These are phyloP conservation scores for Apiospora aurea DNA, from an alignment of 2,329 filamentous ascomycete genomes.

Conservation along the genomic window DNA sequence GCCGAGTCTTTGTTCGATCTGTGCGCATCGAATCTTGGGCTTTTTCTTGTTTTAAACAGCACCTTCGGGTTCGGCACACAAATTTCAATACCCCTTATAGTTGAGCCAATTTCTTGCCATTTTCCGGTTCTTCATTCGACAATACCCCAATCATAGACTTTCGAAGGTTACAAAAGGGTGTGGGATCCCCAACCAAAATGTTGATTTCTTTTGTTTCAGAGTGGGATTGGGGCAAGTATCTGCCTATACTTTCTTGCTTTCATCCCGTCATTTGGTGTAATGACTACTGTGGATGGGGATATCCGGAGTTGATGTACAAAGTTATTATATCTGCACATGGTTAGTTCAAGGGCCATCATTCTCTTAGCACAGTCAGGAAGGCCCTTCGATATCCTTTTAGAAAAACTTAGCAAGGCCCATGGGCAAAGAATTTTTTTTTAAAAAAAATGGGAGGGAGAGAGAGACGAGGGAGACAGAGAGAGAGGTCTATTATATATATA, in stretches of 20 bases:
- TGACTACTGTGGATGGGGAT: constrained; percentile 6
- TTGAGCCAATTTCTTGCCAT: constrained; percentile 33
- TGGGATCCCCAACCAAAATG: constrained; percentile 32
- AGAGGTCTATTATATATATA: constrained; percentile 7
- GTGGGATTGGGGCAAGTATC: constrained; percentile 8
- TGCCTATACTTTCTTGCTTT: constrained; percentile 21
- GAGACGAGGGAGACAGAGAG: not conserved
- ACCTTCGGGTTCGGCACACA: not conserved
- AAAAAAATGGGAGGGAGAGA: not conserved
- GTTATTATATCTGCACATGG: constrained; percentile 3
- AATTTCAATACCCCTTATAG: constrained; percentile 38
- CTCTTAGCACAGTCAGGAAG: constrained; percentile 11
- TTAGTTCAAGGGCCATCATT: not conserved
- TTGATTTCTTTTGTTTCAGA: constrained; percentile 42
- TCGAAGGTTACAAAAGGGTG: constrained; percentile 36
- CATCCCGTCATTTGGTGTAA: constrained; percentile 14
- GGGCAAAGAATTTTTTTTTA: not conserved
- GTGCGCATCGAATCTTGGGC: constrained; percentile 19
- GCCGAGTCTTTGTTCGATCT: constrained; percentile 22
- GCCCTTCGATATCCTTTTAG: not conserved
- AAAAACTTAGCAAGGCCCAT: not conserved
- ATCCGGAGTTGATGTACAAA: constrained; percentile 21
- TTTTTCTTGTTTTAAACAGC: constrained; percentile 20
- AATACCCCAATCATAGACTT: constrained; percentile 46
- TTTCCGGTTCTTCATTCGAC: constrained; percentile 37